Conservation (phyloP, 441 rosid genomes). For the Adansonia rubrostipa region DNA sequence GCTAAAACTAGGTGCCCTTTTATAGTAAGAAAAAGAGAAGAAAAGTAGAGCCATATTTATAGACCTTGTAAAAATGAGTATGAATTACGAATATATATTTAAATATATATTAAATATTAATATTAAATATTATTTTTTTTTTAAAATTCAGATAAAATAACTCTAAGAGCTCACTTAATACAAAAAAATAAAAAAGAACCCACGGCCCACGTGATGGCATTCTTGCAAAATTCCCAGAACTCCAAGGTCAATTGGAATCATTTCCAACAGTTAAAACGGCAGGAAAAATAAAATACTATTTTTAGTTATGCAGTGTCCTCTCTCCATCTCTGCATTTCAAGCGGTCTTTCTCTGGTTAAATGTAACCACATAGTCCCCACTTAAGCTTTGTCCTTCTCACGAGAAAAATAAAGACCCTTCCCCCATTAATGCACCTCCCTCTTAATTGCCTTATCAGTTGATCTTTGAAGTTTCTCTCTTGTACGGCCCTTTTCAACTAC, state of each 20-base stretch:
- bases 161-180: no score
- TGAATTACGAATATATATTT: no score
- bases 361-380: slow-evolving; percentile 13
- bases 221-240: neutral
- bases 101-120: no score
- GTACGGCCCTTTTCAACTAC: slow-evolving; percentile 37
- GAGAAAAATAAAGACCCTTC: neutral
- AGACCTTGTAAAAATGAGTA: no score
- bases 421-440: slow-evolving; percentile 27
- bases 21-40: neutral
- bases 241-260: slow-evolving; percentile 11
- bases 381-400: slow-evolving; percentile 24
- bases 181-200: neutral
- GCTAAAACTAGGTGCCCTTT: neutral
- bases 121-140: no score
- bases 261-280: slow-evolving; percentile 8
- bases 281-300: slow-evolving; percentile 7
- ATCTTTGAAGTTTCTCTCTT: slow-evolving; percentile 11
- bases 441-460: slow-evolving; percentile 25
- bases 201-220: slow-evolving; percentile 10
- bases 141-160: no score
- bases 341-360: neutral
- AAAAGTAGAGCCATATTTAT: neutral
- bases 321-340: neutral
- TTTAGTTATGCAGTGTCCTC: neutral